phyloP scores from a whole-genome alignment of 306 rosid genomes.

The Astragalus glycyphyllos region DNA sequence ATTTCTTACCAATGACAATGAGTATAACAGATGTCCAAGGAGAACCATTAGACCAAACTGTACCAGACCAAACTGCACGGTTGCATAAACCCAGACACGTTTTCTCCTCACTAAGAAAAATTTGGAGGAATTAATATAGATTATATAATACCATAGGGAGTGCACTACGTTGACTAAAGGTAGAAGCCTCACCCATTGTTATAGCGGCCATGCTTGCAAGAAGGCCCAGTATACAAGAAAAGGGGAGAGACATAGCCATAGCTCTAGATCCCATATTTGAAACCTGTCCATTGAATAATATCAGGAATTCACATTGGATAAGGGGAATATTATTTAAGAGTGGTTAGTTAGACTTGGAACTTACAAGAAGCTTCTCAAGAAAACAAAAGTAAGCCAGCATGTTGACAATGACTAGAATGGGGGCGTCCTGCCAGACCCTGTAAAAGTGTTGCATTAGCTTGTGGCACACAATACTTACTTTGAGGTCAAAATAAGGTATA shows the following conservation, averaged over 20 bases:
- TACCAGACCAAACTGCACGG: slow-evolving; percentile 64
- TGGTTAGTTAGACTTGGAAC: slow-evolving; percentile 23
- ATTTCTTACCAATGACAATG: slow-evolving; percentile 67
- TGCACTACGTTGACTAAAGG: slow-evolving; percentile 1
- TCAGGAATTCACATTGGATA: slow-evolving; percentile 36
- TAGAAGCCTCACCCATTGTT: slow-evolving; percentile 69
- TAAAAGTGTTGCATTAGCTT: slow-evolving; percentile 13
- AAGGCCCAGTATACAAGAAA: slow-evolving; percentile 82
- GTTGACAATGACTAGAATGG: slow-evolving; percentile 51
- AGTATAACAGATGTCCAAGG: slow-evolving; percentile 65
- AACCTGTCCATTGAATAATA: slow-evolving; percentile 59
- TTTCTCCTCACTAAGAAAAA: slow-evolving; percentile 64
- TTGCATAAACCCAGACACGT: slow-evolving; percentile 78
- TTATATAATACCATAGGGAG: slow-evolving; percentile 1
- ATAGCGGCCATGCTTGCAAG: slow-evolving; percentile 81
- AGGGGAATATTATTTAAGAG: slow-evolving; percentile 1
- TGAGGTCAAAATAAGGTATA: background rate
- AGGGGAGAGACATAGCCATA: slow-evolving; percentile 77
- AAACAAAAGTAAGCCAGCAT: slow-evolving; percentile 56
- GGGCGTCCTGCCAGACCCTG: slow-evolving; percentile 55
- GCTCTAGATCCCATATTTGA: slow-evolving; percentile 70
- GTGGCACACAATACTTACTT: slow-evolving; percentile 24
- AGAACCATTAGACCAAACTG: slow-evolving; percentile 68
- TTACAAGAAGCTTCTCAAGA: slow-evolving; percentile 57
- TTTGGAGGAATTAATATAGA: slow-evolving; percentile 33